phyloP scores from a whole-genome alignment of 2,329 filamentous ascomycete genomes.

The Ilyonectria mors-panacis region DNA sequence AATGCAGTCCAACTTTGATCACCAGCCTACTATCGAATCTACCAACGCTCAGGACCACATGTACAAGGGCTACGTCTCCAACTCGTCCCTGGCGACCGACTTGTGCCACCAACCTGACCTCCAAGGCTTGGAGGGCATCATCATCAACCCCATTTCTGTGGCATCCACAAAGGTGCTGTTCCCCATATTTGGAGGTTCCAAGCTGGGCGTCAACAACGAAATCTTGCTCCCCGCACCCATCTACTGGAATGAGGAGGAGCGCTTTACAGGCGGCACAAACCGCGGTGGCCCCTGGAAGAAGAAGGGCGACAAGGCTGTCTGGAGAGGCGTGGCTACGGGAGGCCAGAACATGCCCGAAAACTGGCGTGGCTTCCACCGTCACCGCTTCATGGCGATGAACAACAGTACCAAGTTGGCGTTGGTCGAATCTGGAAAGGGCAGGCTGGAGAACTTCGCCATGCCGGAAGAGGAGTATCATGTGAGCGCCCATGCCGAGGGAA shows the following conservation, averaged over 20 bases:
- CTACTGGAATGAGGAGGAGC: slow-evolving; percentile 76
- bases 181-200: slow-evolving; percentile 79
- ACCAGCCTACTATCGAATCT: slow-evolving; percentile 61
- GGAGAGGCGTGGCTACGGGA: slow-evolving; percentile 79
- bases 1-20: slow-evolving; percentile 60
- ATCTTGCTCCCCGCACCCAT: slow-evolving; percentile 79
- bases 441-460: slow-evolving; percentile 68
- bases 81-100: slow-evolving; percentile 73
- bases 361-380: slow-evolving; percentile 82
- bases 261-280: slow-evolving; percentile 71
- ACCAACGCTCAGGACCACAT: slow-evolving; percentile 64
- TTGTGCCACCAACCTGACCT: slow-evolving; percentile 78
- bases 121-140: slow-evolving; percentile 74
- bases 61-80: slow-evolving; percentile 71
- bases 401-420: slow-evolving; percentile 72
- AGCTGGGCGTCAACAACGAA: slow-evolving; percentile 78
- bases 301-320: slow-evolving; percentile 70
- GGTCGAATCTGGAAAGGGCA: slow-evolving; percentile 61
- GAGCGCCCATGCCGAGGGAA: slow-evolving; percentile 59
- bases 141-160: slow-evolving; percentile 73
- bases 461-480: slow-evolving; percentile 65
- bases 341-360: slow-evolving; percentile 72
- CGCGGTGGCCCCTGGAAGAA: slow-evolving; percentile 69
- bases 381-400: slow-evolving; percentile 81
- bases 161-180: slow-evolving; percentile 71